Evolutionary conservation across 1,284 basidiomycete species (phyloP).

Genomic region (Austroboletus niveus): DNA sequence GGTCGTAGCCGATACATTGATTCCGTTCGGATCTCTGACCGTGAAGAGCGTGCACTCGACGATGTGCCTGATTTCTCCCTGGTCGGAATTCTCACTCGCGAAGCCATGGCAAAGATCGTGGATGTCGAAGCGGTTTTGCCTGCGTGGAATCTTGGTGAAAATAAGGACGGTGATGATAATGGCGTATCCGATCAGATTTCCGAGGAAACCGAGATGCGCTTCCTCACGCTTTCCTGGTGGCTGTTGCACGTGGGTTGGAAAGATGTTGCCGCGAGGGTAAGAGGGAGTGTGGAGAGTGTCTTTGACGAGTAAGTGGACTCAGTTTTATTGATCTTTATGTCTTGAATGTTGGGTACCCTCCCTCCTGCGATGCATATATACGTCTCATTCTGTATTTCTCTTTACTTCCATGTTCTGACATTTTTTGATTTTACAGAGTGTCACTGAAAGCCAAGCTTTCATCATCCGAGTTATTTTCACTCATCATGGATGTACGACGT

Average conservation of each 20-base stretch:
- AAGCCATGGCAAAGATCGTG: slow-evolving; percentile 22
- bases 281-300: slow-evolving; percentile 73
- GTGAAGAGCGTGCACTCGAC: slow-evolving; percentile 57
- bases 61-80: slow-evolving; percentile 25
- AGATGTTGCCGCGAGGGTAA: slow-evolving; percentile 70
- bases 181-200: slow-evolving; percentile 34
- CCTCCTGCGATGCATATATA: not conserved
- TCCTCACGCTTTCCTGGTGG: slow-evolving; percentile 89
- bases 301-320: slow-evolving; percentile 64
- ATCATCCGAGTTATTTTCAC: slow-evolving; percentile 61
- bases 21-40: slow-evolving; percentile 63
- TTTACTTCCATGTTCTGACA: slow-evolving; percentile 4
- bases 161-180: slow-evolving; percentile 11
- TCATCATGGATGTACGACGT: slow-evolving; percentile 69
- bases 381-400: not conserved
- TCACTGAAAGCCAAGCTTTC: slow-evolving; percentile 76
- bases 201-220: slow-evolving; percentile 72
- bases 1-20: slow-evolving; percentile 81
- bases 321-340: not conserved
- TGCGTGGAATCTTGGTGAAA: slow-evolving; percentile 21
- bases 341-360: not conserved
- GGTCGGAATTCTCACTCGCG: slow-evolving; percentile 24
- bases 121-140: slow-evolving; percentile 28
- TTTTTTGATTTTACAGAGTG: slow-evolving; percentile 45
- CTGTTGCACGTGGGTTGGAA: slow-evolving; percentile 88